phyloP scores from a whole-genome alignment of 768 basidiomycete genomes.

The Calvatia gigantea region DNA sequence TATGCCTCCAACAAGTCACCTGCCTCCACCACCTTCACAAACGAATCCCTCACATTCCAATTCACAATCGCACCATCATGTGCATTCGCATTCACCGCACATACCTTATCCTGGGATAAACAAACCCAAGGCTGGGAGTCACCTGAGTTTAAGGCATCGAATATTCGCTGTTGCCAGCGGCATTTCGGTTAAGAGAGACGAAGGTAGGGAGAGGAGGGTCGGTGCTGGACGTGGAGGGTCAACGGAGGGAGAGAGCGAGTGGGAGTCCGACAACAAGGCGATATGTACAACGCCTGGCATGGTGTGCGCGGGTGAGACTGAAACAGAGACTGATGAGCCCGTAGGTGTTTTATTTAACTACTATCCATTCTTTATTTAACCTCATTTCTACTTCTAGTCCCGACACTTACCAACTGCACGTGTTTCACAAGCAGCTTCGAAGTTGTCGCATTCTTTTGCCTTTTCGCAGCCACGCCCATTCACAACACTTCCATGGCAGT shows the following conservation, averaged over 20 bases:
- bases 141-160: slow-evolving; percentile 1
- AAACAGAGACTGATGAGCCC: slow-evolving; percentile 75
- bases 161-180: slow-evolving; percentile 2
- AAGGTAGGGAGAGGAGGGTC: not conserved
- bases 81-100: not conserved
- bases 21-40: not conserved
- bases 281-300: slow-evolving; percentile 65
- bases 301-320: slow-evolving; percentile 69
- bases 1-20: not conserved
- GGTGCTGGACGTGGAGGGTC: not conserved
- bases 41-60: not conserved
- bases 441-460: not conserved
- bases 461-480: slow-evolving; percentile 31
- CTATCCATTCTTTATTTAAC: slow-evolving; percentile 2
- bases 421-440: not conserved
- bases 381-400: slow-evolving; percentile 35
- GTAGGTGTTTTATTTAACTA: slow-evolving; percentile 38
- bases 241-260: slow-evolving; percentile 5
- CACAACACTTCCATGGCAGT: slow-evolving; percentile 27
- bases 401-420: slow-evolving; percentile 70
- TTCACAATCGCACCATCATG: not conserved
- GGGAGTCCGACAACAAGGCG: slow-evolving; percentile 24
- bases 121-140: not conserved
- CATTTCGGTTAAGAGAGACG: not conserved
- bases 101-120: not conserved